Conservation (phyloP, 192 early-diverging fungal species). For the Glomus cerebriforme region DNA sequence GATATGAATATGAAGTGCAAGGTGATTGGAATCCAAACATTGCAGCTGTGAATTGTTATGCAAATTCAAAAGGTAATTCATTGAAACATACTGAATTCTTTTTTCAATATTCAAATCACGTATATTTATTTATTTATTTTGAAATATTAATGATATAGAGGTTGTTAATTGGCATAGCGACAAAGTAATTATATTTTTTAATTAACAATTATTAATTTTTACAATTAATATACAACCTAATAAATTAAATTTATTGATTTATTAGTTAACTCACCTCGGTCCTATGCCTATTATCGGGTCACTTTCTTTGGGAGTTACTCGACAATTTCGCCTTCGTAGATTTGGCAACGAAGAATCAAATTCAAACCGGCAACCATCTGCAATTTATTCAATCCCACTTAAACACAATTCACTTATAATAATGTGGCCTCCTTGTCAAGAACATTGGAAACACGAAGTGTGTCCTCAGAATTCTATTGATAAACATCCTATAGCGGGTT, state of each 20-base stretch:
- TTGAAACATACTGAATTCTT: not conserved
- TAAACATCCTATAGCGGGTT: constrained; percentile 1
- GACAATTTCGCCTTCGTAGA: constrained; percentile 46
- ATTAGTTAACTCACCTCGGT: constrained; percentile 43
- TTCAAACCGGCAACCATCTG: constrained; percentile 11
- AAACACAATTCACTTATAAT: constrained; percentile 48
- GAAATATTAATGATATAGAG: no score
- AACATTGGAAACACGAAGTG: constrained; percentile 44
- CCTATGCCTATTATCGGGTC: constrained; percentile 46
- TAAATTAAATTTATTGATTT: not conserved
- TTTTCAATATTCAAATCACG: not conserved
- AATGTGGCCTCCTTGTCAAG: constrained; percentile 44
- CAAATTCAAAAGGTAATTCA: constrained; percentile 37
- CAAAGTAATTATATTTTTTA: constrained; percentile 22
- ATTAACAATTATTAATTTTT: no score
- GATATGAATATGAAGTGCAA: constrained; percentile 42
- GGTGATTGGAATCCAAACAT: constrained; percentile 48
- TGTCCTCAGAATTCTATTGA: constrained; percentile 32
- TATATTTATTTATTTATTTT: not conserved
- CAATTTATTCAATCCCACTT: constrained; percentile 42
- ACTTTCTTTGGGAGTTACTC: constrained; percentile 44
- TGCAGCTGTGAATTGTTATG: constrained; percentile 45
- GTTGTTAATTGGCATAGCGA: constrained; percentile 49
- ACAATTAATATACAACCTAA: not conserved
- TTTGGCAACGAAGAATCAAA: constrained; percentile 34